A percentile compares a stretch with the other conserved stretches of the same genome.
Conservation (phyloP, 1,284 basidiomycete genomes). For the Coniferiporia weirii region DNA sequence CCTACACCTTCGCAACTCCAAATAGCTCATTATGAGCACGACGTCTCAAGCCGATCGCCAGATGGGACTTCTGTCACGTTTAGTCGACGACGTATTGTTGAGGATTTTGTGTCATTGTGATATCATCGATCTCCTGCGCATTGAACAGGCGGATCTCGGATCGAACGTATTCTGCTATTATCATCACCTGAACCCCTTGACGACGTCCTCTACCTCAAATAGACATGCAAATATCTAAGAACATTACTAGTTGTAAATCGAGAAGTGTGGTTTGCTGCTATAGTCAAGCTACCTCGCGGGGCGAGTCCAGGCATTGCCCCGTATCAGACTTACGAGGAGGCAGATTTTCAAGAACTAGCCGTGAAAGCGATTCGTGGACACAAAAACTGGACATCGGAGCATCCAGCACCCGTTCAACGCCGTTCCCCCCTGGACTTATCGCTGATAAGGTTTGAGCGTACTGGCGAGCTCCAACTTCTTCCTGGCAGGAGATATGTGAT, state of each 20-base stretch:
- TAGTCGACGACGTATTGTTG: too few species aligned
- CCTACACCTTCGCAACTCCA: too few species aligned
- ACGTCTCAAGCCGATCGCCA: too few species aligned
- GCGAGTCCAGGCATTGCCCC: not conserved
- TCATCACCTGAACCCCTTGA: too few species aligned
- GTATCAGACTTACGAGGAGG: not conserved
- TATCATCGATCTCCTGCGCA: too few species aligned
- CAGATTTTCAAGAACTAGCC: not conserved
- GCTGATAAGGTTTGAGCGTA: not conserved
- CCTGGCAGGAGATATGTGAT: not conserved
- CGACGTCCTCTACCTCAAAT: too few species aligned
- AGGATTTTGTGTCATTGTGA: too few species aligned
- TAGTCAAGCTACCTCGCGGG: not conserved
- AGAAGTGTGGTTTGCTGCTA: not conserved
- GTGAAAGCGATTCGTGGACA: not conserved
- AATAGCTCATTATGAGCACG: too few species aligned
- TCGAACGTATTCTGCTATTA: too few species aligned
- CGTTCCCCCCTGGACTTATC: not conserved
- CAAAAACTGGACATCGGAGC: not conserved
- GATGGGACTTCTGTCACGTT: too few species aligned
- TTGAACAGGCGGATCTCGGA: too few species aligned
- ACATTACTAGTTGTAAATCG: not conserved
- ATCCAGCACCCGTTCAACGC: not conserved
- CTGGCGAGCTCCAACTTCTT: not conserved
- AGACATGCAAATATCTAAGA: not conserved